Evolutionary conservation across 2,329 filamentous ascomycete species (phyloP).

Genomic region (Monilinia vaccinii-corymbosi): DNA sequence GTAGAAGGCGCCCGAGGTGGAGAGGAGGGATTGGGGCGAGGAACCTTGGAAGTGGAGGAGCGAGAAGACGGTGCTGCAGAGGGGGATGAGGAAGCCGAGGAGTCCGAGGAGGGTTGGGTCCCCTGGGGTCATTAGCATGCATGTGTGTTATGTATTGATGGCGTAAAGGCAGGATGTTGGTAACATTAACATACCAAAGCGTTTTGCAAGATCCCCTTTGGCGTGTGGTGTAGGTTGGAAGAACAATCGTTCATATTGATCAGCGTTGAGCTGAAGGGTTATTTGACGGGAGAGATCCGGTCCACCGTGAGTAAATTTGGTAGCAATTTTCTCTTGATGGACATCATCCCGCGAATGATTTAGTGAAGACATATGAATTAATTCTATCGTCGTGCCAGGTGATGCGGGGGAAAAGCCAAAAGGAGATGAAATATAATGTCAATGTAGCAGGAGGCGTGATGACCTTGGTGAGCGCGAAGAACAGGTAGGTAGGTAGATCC

Average conservation of each 20-base stretch:
- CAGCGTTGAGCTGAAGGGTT: constrained; percentile 10
- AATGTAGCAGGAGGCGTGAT: too few relatives aligned
- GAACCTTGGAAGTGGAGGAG: constrained; percentile 14
- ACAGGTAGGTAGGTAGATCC: too few relatives aligned
- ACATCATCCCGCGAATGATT: background rate
- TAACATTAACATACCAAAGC: constrained; percentile 7
- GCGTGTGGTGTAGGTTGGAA: constrained; percentile 14
- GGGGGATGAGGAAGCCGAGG: constrained; percentile 13
- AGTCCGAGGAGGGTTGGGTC: constrained; percentile 4
- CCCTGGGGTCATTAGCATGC: background rate
- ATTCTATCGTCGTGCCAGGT: too few relatives aligned
- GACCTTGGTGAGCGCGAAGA: too few relatives aligned
- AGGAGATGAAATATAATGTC: too few relatives aligned
- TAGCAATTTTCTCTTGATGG: background rate
- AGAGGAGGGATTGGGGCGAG: constrained; percentile 1
- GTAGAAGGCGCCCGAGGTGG: constrained; percentile 8
- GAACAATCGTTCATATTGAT: constrained; percentile 16
- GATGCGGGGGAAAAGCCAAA: too few relatives aligned
- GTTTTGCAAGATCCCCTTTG: constrained; percentile 15
- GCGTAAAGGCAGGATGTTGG: too few relatives aligned
- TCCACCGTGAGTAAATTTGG: background rate
- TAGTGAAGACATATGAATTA: too few relatives aligned
- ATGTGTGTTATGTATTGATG: background rate
- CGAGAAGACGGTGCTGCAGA: constrained; percentile 9
- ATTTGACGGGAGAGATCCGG: background rate